Conservation (phyloP, 805 yeast species). For the Saitoella complicata region DNA sequence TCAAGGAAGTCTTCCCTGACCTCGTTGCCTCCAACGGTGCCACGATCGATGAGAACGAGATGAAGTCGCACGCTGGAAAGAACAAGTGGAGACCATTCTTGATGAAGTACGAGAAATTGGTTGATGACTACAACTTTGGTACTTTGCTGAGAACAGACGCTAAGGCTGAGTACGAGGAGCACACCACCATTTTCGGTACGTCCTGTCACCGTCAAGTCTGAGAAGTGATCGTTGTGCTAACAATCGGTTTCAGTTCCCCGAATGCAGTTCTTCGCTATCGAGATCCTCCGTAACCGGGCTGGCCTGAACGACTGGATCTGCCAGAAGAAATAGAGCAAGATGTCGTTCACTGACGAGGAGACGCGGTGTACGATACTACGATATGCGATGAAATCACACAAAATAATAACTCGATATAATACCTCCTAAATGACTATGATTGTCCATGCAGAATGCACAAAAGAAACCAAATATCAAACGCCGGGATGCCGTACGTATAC, state of each 20-base stretch:
- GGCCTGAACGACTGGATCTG: slow-evolving; percentile 85
- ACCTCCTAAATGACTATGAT: too few relatives aligned
- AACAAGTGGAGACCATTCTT: slow-evolving; percentile 81
- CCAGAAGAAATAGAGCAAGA: slow-evolving; percentile 10
- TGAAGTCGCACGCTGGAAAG: slow-evolving; percentile 69
- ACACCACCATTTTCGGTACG: slow-evolving; percentile 60
- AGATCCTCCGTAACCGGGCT: slow-evolving; percentile 78
- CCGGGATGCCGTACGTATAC: too few relatives aligned
- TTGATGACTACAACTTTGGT: slow-evolving; percentile 91
- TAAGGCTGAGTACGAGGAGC: slow-evolving; percentile 60
- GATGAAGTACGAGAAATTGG: slow-evolving; percentile 55
- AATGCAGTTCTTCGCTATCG: slow-evolving; percentile 88
- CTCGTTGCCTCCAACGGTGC: slow-evolving; percentile 42
- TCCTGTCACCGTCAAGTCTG: too few relatives aligned
- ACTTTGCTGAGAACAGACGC: slow-evolving; percentile 69
- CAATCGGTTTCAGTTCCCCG: slow-evolving; percentile 33
- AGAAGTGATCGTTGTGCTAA: background rate
- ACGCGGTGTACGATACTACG: too few relatives aligned
- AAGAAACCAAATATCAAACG: too few relatives aligned
- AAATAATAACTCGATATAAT: background rate
- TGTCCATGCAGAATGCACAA: too few relatives aligned
- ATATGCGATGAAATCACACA: background rate
- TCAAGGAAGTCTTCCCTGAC: slow-evolving; percentile 72
- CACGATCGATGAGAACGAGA: slow-evolving; percentile 52
- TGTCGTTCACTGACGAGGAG: too few relatives aligned